Base-by-base conservation (phyloP, 495 filamentous ascomycete species). In the Bathelium albidoporum region DNA sequence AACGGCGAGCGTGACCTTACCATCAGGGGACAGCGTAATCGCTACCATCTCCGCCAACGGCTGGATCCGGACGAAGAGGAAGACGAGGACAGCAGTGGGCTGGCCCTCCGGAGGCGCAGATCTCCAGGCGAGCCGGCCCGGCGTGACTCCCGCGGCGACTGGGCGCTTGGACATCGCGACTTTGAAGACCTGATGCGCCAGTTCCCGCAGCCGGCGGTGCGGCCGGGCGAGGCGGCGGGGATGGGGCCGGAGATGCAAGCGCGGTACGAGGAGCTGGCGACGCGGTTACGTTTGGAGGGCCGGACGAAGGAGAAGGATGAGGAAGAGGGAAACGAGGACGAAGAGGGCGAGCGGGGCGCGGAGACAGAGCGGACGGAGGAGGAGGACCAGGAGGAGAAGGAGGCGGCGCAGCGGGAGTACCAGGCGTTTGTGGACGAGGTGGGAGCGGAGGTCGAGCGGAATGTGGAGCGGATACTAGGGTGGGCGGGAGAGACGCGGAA, bases 21-120 rank as follows among this genome's bases (percentile, higher is more conserved):
- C 65, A 84, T 96, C 62, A 87, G 87, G 49, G 94, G 97, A 73
- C 95, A 95, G 75, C 94, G 94, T 32, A 76, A 85, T 68, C 92
- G 94, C 0, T 92, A 97, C 63, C 73, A 80, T 11, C 76, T 79
- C 2, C 82, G 81, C 10, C 91, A 97, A 69, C 82, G 90, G 39
- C 71, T n/a, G n/a, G n/a, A n/a, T n/a, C n/a, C n/a, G n/a, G n/a
- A n/a, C n/a, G n/a, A n/a, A n/a, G n/a, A n/a, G n/a, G n/a, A n/a
- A n/a, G n/a, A n/a, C n/a, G n/a, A n/a, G n/a, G n/a, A n/a, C n/a
- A n/a, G n/a, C n/a, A n/a, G n/a, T n/a, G n/a, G n/a, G n/a, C n/a
- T n/a, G n/a, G n/a, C n/a, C n/a, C n/a, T n/a, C n/a, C n/a, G n/a
- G n/a, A n/a, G n/a, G n/a, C n/a, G n/a, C n/a, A n/a, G n/a, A n/a